A percentile compares a stretch with the other conserved stretches of the same genome.
Evolutionary conservation across 169 alveolate genomes (phyloP).

Genomic region (Eimeria necatrix): DNA sequence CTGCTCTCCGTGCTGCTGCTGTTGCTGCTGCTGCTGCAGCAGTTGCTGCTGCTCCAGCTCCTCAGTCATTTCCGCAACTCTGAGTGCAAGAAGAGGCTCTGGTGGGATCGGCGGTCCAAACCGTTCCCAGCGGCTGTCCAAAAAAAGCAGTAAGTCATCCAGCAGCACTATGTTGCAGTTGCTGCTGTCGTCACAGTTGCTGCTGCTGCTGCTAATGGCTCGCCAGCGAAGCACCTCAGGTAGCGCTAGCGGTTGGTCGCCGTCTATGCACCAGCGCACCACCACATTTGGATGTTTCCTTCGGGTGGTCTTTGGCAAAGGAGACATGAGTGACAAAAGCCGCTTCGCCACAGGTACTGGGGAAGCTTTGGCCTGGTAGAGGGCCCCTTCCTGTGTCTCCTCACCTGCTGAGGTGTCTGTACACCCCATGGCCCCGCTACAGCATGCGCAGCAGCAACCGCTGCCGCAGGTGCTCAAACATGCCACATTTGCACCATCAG

Average conservation of each 20-base stretch:
- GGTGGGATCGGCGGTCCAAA: conserved; percentile 2
- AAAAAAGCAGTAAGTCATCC: not conserved
- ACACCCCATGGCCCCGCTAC: too few relatives aligned
- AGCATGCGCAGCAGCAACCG: too few relatives aligned
- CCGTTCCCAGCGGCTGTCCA: conserved; percentile 26
- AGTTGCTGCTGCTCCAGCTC: conserved; percentile 13
- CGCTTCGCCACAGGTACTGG: not conserved
- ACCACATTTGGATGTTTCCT: not conserved
- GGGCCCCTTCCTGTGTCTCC: not conserved
- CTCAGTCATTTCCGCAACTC: conserved; percentile 20
- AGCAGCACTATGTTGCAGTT: conserved; percentile 21
- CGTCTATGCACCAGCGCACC: not conserved
- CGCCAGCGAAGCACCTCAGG: not conserved
- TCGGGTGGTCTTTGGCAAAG: not conserved
- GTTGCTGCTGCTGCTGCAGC: conserved; percentile 24
- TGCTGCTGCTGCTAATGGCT: not conserved
- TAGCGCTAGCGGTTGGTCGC: not conserved
- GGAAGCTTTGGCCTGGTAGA: not conserved
- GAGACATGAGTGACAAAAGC: not conserved
- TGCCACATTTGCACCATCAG: not conserved
- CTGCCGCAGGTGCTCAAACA: too few relatives aligned
- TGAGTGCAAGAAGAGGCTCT: not conserved
- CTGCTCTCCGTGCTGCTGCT: not conserved
- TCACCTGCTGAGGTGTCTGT: conserved; percentile 2
- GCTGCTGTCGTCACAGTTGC: not conserved